Conservation (phyloP, 352 stramenopile genomes). For the Pythium phragmiticola region DNA sequence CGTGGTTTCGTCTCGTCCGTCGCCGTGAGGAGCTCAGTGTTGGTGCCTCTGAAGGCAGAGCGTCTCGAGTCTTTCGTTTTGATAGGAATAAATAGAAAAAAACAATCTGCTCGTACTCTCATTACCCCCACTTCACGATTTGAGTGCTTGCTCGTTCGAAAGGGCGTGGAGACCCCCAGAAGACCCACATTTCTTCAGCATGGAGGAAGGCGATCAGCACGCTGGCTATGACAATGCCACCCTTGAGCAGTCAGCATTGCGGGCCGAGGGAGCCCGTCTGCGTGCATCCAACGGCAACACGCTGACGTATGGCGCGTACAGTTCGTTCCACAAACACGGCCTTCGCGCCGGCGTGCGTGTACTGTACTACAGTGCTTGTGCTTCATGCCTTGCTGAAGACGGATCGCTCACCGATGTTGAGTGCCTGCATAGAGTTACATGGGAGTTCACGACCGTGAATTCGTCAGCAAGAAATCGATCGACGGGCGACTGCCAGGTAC, state of each 20-base stretch:
- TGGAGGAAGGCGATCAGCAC: slow-evolving; percentile 17
- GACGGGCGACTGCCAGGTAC: slow-evolving; percentile 33
- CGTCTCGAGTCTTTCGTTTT: slow-evolving; percentile 4
- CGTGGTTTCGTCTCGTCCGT: not conserved
- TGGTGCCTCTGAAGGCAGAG: not conserved
- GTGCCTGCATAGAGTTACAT: slow-evolving; percentile 39
- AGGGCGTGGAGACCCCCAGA: not conserved
- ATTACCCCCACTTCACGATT: not conserved
- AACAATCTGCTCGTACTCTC: slow-evolving; percentile 16
- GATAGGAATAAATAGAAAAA: slow-evolving; percentile 24
- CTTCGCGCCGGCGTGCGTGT: slow-evolving; percentile 6
- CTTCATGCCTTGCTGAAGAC: too few relatives aligned
- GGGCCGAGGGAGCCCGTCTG: slow-evolving; percentile 36
- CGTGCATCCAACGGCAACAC: slow-evolving; percentile 41
- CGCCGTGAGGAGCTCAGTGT: too few relatives aligned
- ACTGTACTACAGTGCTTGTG: not conserved
- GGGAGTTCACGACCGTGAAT: slow-evolving; percentile 41
- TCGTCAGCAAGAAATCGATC: slow-evolving; percentile 38
- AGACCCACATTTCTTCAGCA: not conserved
- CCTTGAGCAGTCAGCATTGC: not conserved
- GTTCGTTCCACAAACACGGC: slow-evolving; percentile 24
- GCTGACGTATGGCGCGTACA: slow-evolving; percentile 40
- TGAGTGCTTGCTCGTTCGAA: not conserved
- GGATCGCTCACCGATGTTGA: too few relatives aligned
- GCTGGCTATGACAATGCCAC: slow-evolving; percentile 1